Percentiles rank a stretch among this genome's conserved stretches.
Evolutionary conservation across 345 rosid species (phyloP).

Genomic region (Eucalyptus polyanthemos): DNA sequence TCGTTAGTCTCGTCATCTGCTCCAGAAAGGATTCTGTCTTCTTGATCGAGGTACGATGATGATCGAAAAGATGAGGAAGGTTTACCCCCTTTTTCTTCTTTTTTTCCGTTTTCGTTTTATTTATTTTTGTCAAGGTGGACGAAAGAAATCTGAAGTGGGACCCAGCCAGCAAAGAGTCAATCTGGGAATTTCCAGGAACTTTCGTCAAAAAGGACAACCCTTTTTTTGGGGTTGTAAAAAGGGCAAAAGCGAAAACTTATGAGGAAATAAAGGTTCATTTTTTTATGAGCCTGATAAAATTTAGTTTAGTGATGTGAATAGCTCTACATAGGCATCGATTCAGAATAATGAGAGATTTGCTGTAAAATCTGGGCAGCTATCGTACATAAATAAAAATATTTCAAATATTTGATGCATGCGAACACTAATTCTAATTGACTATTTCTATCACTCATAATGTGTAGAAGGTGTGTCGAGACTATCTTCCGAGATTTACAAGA

Average conservation of each 20-base stretch:
- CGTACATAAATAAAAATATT: neutral
- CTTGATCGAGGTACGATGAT: neutral
- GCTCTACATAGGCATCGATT: neutral
- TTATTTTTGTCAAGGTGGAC: neutral
- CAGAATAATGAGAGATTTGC: neutral
- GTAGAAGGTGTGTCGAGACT: neutral
- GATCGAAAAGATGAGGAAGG: neutral
- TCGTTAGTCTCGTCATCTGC: neutral
- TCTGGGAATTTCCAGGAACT: neutral
- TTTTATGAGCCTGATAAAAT: neutral
- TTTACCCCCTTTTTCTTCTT: neutral
- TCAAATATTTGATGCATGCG: fast-evolving
- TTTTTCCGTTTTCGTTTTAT: neutral
- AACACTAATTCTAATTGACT: neutral
- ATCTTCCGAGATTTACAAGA: fast-evolving
- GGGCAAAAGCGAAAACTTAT: neutral
- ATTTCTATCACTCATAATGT: neutral
- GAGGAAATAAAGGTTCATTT: neutral
- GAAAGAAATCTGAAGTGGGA: neutral
- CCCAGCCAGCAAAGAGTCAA: neutral
- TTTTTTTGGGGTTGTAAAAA: neutral
- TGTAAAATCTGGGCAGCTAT: neutral
- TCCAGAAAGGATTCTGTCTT: neutral
- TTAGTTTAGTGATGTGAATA: neutral
- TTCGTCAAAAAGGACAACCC: neutral